Conservation (phyloP, 345 rosid species). For the Salix brachista region DNA sequence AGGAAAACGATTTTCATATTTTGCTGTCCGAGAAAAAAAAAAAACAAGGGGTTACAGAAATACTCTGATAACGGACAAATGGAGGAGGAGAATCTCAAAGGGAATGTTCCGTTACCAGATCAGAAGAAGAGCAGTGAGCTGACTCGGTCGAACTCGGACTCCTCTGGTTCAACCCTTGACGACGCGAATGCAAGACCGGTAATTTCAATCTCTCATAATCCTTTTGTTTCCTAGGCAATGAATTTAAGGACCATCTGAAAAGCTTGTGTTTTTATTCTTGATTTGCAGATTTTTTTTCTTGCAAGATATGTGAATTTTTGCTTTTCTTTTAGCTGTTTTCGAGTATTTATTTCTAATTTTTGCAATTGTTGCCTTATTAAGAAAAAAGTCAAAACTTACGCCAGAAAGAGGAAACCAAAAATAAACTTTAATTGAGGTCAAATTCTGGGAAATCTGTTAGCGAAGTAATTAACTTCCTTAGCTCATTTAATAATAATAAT, state of each 20-base stretch:
- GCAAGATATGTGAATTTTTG: background rate
- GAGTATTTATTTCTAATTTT: background rate
- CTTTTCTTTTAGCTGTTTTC: no score
- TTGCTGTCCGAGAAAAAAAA: background rate
- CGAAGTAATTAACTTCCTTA: background rate
- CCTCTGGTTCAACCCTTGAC: constrained; percentile 37
- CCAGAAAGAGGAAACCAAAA: background rate
- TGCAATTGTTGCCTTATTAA: background rate
- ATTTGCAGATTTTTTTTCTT: background rate
- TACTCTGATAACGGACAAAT: background rate
- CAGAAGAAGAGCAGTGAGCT: constrained; percentile 26
- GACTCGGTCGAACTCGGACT: constrained; percentile 34
- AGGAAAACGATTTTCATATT: constrained; percentile 1
- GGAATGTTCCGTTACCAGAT: constrained; percentile 32
- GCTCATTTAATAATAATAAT: no score
- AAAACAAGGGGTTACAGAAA: background rate
- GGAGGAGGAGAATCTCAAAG: constrained; percentile 17
- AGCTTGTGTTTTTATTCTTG: background rate
- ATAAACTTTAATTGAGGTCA: background rate
- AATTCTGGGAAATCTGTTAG: background rate
- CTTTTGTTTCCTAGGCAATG: background rate
- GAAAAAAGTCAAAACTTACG: background rate
- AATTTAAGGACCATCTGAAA: background rate
- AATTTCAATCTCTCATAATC: background rate
- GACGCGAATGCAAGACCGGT: constrained; percentile 30